Percentiles rank a stretch among this genome's conserved stretches.
These are phyloP conservation scores for Paecilomyces sp. DNA, from an alignment of 2,329 filamentous ascomycete species.

Conservation along the genomic window DNA sequence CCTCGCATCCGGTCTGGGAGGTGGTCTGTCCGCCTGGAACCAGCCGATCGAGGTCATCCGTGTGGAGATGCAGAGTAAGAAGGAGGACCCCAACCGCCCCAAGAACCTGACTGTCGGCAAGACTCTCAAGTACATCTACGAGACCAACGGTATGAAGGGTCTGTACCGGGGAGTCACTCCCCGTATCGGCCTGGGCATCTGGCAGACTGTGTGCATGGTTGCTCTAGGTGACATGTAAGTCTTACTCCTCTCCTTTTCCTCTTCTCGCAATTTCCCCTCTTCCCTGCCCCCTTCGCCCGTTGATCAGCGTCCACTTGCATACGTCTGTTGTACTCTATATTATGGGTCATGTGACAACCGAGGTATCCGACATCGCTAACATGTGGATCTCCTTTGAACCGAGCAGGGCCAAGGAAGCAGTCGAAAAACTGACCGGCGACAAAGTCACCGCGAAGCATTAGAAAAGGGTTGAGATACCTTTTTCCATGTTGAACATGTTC, in stretches of 20 bases:
- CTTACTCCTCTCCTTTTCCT: constrained; percentile 2
- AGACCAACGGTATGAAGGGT: constrained; percentile 78
- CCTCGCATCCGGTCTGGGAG: constrained; percentile 74
- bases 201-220: constrained; percentile 99
- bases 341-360: constrained; percentile 17
- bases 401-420: constrained; percentile 55
- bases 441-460: constrained; percentile 59
- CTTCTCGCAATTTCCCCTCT: not conserved
- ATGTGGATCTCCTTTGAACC: constrained; percentile 18
- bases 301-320: not conserved
- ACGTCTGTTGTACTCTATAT: not conserved
- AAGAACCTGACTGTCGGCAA: constrained; percentile 98
- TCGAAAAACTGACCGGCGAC: constrained; percentile 59
- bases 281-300: not conserved
- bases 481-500: constrained; percentile 15
- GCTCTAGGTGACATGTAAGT: constrained; percentile 93
- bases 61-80: constrained; percentile 99
- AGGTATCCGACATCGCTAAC: constrained; percentile 18
- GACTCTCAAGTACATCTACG: constrained; percentile 76
- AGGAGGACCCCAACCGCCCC: constrained; percentile 90
- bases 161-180: constrained; percentile 94
- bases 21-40: constrained; percentile 96
- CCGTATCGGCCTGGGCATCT: constrained; percentile 89
- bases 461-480: constrained; percentile 35
- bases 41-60: constrained; percentile 99